Percentiles rank a stretch among this genome's conserved stretches.
Conservation (phyloP, 202 grass and related monocot species). For the Carex arenaria region DNA sequence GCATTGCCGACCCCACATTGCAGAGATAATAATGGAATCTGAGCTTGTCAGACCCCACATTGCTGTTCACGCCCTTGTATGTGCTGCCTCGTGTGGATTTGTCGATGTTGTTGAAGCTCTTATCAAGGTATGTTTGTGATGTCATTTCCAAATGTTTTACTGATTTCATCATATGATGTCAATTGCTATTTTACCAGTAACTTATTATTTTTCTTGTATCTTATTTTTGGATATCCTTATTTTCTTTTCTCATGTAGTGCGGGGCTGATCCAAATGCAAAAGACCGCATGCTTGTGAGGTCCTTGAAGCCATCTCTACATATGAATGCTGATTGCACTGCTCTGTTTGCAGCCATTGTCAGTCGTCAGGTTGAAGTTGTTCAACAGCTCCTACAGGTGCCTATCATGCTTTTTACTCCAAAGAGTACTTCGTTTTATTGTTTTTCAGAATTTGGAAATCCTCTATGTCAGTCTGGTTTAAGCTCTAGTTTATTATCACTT, state of each 20-base stretch:
- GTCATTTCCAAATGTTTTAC: not conserved
- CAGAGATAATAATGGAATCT: slow-evolving; percentile 67
- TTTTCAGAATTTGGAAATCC: not conserved
- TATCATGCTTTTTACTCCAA: not conserved
- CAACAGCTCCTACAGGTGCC: slow-evolving; percentile 69
- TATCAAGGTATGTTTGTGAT: slow-evolving; percentile 45
- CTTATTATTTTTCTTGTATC: not conserved
- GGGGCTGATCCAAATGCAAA: slow-evolving; percentile 72
- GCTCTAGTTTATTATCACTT: not conserved
- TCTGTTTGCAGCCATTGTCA: slow-evolving; percentile 74
- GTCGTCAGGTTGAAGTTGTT: slow-evolving; percentile 66
- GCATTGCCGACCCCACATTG: slow-evolving; percentile 56
- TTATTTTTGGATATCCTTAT: not conserved
- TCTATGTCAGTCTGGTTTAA: not conserved
- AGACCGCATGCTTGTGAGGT: slow-evolving; percentile 73
- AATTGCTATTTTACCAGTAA: not conserved
- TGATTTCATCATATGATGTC: not conserved
- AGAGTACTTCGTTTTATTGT: not conserved
- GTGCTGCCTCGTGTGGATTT: slow-evolving; percentile 62
- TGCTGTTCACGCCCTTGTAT: slow-evolving; percentile 77
- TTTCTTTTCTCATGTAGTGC: slow-evolving; percentile 44
- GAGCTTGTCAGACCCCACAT: slow-evolving; percentile 71
- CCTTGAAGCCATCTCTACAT: slow-evolving; percentile 79
- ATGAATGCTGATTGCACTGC: slow-evolving; percentile 82
- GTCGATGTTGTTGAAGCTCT: slow-evolving; percentile 76